phyloP scores from a whole-genome alignment of 768 basidiomycete species.

The Podaxis carcinomalis region DNA sequence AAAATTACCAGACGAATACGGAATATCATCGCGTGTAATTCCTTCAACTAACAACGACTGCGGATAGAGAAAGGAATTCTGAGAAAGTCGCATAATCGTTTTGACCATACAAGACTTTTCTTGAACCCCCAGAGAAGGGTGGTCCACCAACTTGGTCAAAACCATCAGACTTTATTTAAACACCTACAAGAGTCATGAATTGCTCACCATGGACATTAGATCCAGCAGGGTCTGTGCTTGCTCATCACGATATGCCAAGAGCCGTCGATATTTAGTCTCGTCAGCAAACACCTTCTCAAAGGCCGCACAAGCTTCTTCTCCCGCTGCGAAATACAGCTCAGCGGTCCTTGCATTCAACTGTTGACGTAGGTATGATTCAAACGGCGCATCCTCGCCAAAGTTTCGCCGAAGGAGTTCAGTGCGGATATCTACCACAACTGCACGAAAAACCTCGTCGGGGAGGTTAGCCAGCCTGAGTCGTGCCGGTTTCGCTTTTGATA shows the following conservation, averaged over 20 bases:
- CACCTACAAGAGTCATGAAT: background rate
- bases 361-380: background rate
- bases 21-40: background rate
- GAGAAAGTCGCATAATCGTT: constrained; percentile 1
- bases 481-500: constrained; percentile 2
- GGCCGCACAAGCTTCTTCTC: background rate
- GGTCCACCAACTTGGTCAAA: background rate
- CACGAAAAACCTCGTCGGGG: background rate
- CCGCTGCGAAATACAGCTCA: background rate
- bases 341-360: background rate
- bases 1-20: background rate
- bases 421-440: background rate
- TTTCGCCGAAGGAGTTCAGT: background rate
- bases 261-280: background rate
- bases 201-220: constrained; percentile 3
- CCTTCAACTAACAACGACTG: constrained; percentile 1
- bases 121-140: background rate
- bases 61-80: constrained; percentile 5
- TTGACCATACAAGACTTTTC: background rate
- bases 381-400: background rate
- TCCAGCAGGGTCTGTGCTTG: constrained; percentile 7
- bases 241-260: constrained; percentile 1
- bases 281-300: background rate
- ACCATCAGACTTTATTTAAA: background rate
- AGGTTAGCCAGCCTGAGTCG: background rate